phyloP scores from a whole-genome alignment of 352 stramenopile species.

The Discostella stelligera region DNA sequence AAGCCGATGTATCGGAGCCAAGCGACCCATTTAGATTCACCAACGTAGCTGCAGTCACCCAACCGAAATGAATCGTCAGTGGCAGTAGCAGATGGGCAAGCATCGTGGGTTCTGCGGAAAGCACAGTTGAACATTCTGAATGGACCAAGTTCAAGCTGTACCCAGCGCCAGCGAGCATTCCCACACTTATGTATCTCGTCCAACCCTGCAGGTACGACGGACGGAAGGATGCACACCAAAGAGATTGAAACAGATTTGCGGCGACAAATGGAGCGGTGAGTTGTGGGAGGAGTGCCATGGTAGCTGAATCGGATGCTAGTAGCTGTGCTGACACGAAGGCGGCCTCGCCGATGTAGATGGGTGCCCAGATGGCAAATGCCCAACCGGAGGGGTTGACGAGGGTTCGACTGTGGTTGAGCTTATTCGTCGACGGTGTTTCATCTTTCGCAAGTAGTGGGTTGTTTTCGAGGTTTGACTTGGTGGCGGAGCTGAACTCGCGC shows the following conservation, averaged over 20 bases:
- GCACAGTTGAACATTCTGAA: conserved; percentile 12
- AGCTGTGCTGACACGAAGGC: conserved; percentile 50
- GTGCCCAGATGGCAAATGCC: conserved; percentile 76
- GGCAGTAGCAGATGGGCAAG: conserved; percentile 45
- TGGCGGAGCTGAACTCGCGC: conserved; percentile 24
- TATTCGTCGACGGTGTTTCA: conserved; percentile 8
- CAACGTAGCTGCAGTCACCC: conserved; percentile 67
- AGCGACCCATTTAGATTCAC: conserved; percentile 72
- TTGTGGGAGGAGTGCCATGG: conserved; percentile 32
- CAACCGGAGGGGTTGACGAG: conserved; percentile 62
- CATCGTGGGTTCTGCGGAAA: conserved; percentile 6
- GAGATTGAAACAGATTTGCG: conserved; percentile 62
- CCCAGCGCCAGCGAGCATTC: conserved; percentile 57
- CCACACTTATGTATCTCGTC: conserved; percentile 56
- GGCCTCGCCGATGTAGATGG: conserved; percentile 73
- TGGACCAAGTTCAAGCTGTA: conserved; percentile 57
- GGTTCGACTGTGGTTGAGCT: conserved; percentile 36
- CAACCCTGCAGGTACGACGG: conserved; percentile 59
- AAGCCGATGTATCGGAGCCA: conserved; percentile 34
- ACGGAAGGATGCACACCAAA: conserved; percentile 73
- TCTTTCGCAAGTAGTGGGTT: conserved; percentile 11
- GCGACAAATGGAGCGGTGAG: conserved; percentile 57
- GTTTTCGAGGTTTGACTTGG: conserved; percentile 15
- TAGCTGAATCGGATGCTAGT: conserved; percentile 21
- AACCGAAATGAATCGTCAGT: conserved; percentile 69